Evolutionary conservation across 129 eudicot species (phyloP), one percentile per base, ranked within the genome.

Genomic region (Flaveria ramosissima): DNA sequence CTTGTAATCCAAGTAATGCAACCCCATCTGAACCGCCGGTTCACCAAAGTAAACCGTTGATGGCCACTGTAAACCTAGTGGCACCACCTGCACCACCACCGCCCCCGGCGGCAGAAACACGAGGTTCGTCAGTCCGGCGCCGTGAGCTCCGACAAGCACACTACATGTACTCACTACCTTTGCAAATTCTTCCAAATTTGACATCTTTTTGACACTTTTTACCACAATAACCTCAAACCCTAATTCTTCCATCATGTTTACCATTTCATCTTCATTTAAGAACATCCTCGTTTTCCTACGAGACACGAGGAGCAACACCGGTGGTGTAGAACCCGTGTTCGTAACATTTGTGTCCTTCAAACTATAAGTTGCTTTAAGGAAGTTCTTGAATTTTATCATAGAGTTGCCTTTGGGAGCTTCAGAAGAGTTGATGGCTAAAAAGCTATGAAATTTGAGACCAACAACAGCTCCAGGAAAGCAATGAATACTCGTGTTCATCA

Each of bases 111-210:
- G 89, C 81, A 92, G 52, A 77, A 89, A 92, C 64, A 88, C 47
- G 10, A 14, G 63, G 67, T 88, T 83, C 7, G 92, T 85, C 1
- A 85, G 57, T 32, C 96, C 98, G 19, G 98, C 96, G 1, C 98
- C 96, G 78, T 88, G 98, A 16, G 85, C 87, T 52, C 93, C 96
- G 20, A 92, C 86, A 72, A 92, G 23, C 1, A 92, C 86, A 47
- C 83, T 80, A 61, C 91, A 84, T 6, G 75, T 81, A 60, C 82
- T 85, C n/a, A 92, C 84, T 19, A 85, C 6, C 42, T 77, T 74
- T 3, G 85, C 21, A 59, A 87, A 85, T 47, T 56, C 45, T 32
- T 48, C 83, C 56, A 87, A 69, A 43, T 84, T 72, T n/a, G 75
- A 63, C 82, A 85, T 83, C 55, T 51, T 79, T 9, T 85, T 79